These are phyloP conservation scores for Colletotrichum sansevieriae DNA, from an alignment of 2,329 filamentous ascomycete species.

Conservation along the genomic window DNA sequence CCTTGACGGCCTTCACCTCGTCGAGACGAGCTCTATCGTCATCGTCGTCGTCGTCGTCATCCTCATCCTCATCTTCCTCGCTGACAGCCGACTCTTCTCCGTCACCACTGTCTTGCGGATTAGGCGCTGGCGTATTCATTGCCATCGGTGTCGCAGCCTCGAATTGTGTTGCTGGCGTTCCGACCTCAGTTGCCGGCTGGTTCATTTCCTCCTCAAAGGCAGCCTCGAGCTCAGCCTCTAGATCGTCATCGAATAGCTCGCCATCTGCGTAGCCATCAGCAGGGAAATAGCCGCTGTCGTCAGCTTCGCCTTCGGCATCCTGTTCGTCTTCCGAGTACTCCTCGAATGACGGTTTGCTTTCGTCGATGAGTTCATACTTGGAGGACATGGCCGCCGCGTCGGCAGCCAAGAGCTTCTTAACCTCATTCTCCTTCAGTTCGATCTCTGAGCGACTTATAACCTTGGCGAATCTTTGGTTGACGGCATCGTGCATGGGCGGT, in stretches of 20 bases:
- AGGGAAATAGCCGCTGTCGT: conserved; percentile 58
- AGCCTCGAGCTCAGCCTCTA: conserved; percentile 69
- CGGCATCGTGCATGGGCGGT: conserved; percentile 87
- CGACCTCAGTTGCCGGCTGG: conserved; percentile 50
- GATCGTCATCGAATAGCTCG: conserved; percentile 58
- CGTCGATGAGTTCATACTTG: conserved; percentile 74
- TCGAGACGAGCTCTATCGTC: conserved; percentile 64
- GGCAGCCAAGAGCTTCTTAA: conserved; percentile 78
- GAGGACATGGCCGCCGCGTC: conserved; percentile 74
- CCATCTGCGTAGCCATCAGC: conserved; percentile 47
- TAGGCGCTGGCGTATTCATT: conserved; percentile 59
- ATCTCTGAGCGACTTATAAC: conserved; percentile 86
- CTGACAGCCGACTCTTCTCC: conserved; percentile 61
- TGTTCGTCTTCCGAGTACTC: conserved; percentile 73
- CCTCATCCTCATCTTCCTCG: conserved; percentile 63
- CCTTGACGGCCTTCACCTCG: conserved; percentile 66
- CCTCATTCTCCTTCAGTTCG: conserved; percentile 84
- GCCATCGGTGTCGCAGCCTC: conserved; percentile 61
- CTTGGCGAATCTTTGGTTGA: conserved; percentile 86
- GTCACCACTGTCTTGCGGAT: conserved; percentile 59
- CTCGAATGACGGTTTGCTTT: conserved; percentile 53
- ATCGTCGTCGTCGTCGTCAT: conserved; percentile 67
- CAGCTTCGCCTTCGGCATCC: conserved; percentile 59
- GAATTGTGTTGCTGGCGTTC: conserved; percentile 57
- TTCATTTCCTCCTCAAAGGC: conserved; percentile 64